Base-by-base conservation (phyloP, 163 green algal species). In the Trebouxia gelatinosa region DNA sequence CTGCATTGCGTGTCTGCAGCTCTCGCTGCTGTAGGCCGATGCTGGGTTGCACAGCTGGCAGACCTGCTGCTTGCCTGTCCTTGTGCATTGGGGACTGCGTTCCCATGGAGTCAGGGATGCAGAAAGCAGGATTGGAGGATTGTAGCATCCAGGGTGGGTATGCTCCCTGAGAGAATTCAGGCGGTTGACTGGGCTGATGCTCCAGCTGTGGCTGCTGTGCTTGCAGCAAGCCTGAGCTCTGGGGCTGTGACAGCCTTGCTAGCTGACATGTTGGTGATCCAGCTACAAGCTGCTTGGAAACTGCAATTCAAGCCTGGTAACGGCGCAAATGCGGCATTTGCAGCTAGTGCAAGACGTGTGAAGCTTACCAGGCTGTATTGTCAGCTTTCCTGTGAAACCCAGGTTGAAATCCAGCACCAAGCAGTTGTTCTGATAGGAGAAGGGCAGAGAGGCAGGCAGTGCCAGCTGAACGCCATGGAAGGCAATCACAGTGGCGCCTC, bases 401-500 rank as follows among this genome's bases (percentile, higher is more conserved):
- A 32, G 26, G 2, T 16, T 75, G 35, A 82, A 65, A 43, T 82
- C 78, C 5, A 82, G 37, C 13, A 35, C 48, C 31, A 82, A 31
- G 13, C n/a, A 66, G 37, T 32, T 58, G 28, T 75, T 57, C 2
- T 31, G 31, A 29, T 78, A 43, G 11, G 7, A 28, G 71, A 79
- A 82, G 34, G 58, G 23, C 5, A 82, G 39, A 19, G 61, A n/a
- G 26, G 32, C 11, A 37, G 78, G 78, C 31, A 82, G 58, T 11
- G 43, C 50, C 21, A 82, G 29, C 40, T 82, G 29, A 32, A 78
- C 70, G 3, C 78, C 78, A 62, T 70, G 58, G 23, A 79, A 82
- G 19, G 37, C 38, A 19, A 81, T 59, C 34, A 35, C 66, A 5
- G 64, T 50, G 3, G 35, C 37, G 19, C 31, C 6, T 34, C 26